Evolutionary conservation across 371 early-diverging fungal genomes (phyloP).

Genomic region (Mucor indicus): DNA sequence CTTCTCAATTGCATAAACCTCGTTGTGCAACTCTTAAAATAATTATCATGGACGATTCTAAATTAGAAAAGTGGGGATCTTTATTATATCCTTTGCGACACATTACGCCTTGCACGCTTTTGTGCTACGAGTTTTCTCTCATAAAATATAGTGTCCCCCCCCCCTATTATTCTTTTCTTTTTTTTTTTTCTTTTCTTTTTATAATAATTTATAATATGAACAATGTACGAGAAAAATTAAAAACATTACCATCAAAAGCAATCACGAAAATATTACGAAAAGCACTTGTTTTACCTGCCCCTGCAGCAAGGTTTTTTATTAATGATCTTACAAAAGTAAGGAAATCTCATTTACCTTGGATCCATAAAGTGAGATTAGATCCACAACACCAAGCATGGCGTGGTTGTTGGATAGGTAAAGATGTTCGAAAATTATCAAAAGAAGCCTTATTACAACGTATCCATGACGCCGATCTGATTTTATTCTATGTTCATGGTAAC

Average conservation of each 20-base stretch:
- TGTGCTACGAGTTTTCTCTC: no score
- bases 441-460: slow-evolving; percentile 26
- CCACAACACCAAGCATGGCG: slow-evolving; percentile 34
- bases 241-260: slow-evolving; percentile 36
- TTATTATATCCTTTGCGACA: no score
- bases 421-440: slow-evolving; percentile 22
- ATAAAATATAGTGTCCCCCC: no score
- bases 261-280: slow-evolving; percentile 36
- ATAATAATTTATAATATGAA: slow-evolving; percentile 15
- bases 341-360: slow-evolving; percentile 41
- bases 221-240: slow-evolving; percentile 26
- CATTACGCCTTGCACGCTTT: no score
- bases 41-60: no score
- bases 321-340: slow-evolving; percentile 42
- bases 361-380: slow-evolving; percentile 20
- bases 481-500: slow-evolving; percentile 47
- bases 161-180: not conserved
- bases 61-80: no score
- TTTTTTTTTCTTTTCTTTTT: not conserved
- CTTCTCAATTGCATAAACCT: no score
- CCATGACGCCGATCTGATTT: slow-evolving; percentile 35
- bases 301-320: slow-evolving; percentile 44
- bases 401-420: slow-evolving; percentile 51
- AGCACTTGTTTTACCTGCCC: slow-evolving; percentile 42
- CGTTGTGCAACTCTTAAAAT: no score